Conservation (phyloP, 1,284 basidiomycete genomes). For the Ganoderma lucidum region DNA sequence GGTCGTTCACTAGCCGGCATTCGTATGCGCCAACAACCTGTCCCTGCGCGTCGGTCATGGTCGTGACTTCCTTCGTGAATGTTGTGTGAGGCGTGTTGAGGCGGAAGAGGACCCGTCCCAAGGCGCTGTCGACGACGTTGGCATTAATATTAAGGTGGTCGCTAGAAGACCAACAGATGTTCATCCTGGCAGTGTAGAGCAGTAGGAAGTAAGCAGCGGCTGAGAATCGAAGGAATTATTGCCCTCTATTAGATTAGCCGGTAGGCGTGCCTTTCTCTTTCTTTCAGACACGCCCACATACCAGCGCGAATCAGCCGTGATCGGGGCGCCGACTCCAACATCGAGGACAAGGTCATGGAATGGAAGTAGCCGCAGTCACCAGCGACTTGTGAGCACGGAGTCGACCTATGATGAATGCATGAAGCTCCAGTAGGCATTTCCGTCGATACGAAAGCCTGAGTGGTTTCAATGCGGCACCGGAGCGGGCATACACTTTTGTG, state of each 20-base stretch:
- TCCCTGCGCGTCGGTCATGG: background rate
- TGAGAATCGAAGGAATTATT: background rate
- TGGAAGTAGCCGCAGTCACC: too few relatives aligned
- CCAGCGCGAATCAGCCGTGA: background rate
- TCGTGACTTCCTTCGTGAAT: slow-evolving; percentile 2
- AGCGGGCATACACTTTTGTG: too few relatives aligned
- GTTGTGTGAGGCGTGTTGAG: background rate
- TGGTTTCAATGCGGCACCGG: too few relatives aligned
- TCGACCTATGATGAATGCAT: too few relatives aligned
- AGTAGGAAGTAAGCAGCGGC: background rate
- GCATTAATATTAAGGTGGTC: background rate
- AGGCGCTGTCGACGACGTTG: slow-evolving; percentile 3
- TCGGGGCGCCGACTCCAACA: too few relatives aligned
- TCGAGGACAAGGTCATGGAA: too few relatives aligned
- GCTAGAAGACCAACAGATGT: slow-evolving; percentile 3
- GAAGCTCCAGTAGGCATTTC: too few relatives aligned
- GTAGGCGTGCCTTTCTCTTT: background rate
- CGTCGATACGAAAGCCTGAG: too few relatives aligned
- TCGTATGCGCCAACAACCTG: slow-evolving; percentile 16
- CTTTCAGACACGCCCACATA: background rate
- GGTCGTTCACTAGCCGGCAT: slow-evolving; percentile 11
- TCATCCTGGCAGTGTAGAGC: background rate
- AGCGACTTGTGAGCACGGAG: too few relatives aligned
- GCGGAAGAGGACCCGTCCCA: slow-evolving; percentile 6
- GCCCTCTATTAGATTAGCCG: background rate